A percentile compares a stretch with the other conserved stretches of the same genome.
These are phyloP conservation scores for Truncatella angustata DNA, from an alignment of 2,329 filamentous ascomycete genomes.

Conservation along the genomic window DNA sequence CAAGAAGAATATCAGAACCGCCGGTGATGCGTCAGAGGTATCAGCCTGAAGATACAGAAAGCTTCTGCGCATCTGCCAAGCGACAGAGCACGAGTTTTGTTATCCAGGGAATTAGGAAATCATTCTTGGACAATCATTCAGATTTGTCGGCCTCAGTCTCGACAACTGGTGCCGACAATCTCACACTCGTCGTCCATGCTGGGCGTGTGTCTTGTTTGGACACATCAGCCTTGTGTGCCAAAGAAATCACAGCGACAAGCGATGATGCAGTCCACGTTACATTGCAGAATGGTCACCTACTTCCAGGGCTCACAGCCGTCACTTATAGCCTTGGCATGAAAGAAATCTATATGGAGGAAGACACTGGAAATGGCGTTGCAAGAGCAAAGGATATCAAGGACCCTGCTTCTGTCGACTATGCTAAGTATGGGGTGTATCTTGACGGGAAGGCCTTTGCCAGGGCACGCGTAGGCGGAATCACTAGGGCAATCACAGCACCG, in stretches of 20 bases:
- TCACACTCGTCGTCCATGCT: constrained; percentile 37
- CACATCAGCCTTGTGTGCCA: constrained; percentile 25
- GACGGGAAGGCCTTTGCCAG: constrained; percentile 39
- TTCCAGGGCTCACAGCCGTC: constrained; percentile 49
- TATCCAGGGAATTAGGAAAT: constrained; percentile 35
- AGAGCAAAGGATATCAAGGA: constrained; percentile 22
- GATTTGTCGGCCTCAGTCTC: constrained; percentile 6
- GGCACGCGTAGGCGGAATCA: constrained; percentile 42
- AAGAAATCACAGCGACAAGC: constrained; percentile 21
- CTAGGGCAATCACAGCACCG: constrained; percentile 39
- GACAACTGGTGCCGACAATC: constrained; percentile 15
- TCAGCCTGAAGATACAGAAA: constrained; percentile 18
- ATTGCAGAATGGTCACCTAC: constrained; percentile 44
- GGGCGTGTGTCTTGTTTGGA: constrained; percentile 40
- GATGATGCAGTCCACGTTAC: constrained; percentile 26
- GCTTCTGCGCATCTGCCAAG: constrained; percentile 23
- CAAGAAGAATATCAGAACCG: constrained; percentile 1
- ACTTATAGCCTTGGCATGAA: constrained; percentile 45
- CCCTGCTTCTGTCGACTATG: constrained; percentile 31
- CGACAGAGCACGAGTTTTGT: constrained; percentile 26
- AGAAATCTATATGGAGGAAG: constrained; percentile 44
- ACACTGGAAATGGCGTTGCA: constrained; percentile 46
- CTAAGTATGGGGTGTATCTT: constrained; percentile 39
- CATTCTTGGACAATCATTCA: constrained; percentile 28
- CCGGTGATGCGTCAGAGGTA: constrained; percentile 24